A percentile compares a stretch with the other conserved stretches of the same genome.
Conservation (phyloP, 2,329 filamentous ascomycete species). For the Fusarium globosum region DNA sequence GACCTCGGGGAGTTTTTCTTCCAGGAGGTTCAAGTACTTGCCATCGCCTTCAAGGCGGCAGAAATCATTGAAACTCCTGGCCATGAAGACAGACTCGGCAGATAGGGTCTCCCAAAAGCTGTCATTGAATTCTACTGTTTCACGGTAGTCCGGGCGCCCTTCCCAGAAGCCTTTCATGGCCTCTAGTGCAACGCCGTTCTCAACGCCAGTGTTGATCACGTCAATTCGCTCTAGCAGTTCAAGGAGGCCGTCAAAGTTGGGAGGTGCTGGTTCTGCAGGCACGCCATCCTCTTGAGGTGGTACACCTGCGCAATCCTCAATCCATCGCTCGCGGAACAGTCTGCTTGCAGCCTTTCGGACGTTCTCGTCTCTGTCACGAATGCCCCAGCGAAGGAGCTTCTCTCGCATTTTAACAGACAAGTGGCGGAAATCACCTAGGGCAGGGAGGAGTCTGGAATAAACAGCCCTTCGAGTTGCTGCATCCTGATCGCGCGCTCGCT, state of each 20-base stretch:
- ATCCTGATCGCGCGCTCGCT: slow-evolving; percentile 91
- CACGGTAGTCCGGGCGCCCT: slow-evolving; percentile 83
- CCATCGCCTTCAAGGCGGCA: slow-evolving; percentile 80
- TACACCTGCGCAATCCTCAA: slow-evolving; percentile 88
- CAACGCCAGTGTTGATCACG: slow-evolving; percentile 87
- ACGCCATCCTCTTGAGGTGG: slow-evolving; percentile 69
- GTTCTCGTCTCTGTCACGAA: slow-evolving; percentile 92
- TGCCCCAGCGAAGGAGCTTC: slow-evolving; percentile 93
- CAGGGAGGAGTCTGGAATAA: slow-evolving; percentile 87
- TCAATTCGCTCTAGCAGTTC: slow-evolving; percentile 96
- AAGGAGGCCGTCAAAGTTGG: slow-evolving; percentile 83
- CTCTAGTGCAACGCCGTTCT: slow-evolving; percentile 90
- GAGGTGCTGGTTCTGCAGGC: slow-evolving; percentile 66
- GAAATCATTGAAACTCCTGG: slow-evolving; percentile 93
- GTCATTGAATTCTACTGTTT: slow-evolving; percentile 77
- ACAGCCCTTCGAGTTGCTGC: slow-evolving; percentile 84
- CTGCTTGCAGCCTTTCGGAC: slow-evolving; percentile 92
- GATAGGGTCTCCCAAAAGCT: slow-evolving; percentile 83
- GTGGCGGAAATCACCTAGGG: slow-evolving; percentile 92
- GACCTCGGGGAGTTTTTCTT: slow-evolving; percentile 96
- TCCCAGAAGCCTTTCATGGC: slow-evolving; percentile 98
- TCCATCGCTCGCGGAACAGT: slow-evolving; percentile 95
- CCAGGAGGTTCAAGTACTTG: slow-evolving; percentile 79
- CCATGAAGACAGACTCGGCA: slow-evolving; percentile 89
- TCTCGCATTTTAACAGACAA: slow-evolving; percentile 93